These are phyloP conservation scores for Aspergillus steynii DNA, from an alignment of 495 filamentous ascomycete species.

Conservation along the genomic window DNA sequence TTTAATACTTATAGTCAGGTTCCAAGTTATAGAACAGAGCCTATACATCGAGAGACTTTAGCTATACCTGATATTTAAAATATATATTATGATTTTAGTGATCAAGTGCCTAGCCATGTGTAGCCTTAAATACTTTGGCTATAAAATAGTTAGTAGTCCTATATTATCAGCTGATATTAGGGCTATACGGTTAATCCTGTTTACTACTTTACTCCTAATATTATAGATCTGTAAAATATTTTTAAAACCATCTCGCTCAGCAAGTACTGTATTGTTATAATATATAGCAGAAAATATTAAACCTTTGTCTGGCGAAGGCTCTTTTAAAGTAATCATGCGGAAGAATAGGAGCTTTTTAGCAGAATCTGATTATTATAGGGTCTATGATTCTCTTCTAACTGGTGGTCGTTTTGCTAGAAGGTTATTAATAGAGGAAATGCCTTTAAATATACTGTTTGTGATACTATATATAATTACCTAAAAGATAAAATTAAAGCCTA, in stretches of 20 bases:
- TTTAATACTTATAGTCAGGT: slow-evolving; percentile 21
- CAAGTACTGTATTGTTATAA: slow-evolving; percentile 22
- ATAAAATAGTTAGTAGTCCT: slow-evolving; percentile 7
- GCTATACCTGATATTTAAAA: slow-evolving; percentile 24
- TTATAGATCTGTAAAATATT: slow-evolving; percentile 20
- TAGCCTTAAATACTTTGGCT: slow-evolving; percentile 27
- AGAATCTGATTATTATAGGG: slow-evolving; percentile 15
- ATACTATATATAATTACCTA: slow-evolving; percentile 21
- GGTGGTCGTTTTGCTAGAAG: slow-evolving; percentile 18
- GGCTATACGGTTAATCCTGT: slow-evolving; percentile 13
- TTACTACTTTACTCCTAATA: slow-evolving; percentile 20
- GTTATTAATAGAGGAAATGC: slow-evolving; percentile 14
- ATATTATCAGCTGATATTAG: background rate
- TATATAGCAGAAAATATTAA: slow-evolving; percentile 16
- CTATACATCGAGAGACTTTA: slow-evolving; percentile 23
- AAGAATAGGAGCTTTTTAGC: slow-evolving; percentile 14
- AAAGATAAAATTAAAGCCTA: slow-evolving; percentile 24
- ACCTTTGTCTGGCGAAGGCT: slow-evolving; percentile 5
- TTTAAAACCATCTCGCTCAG: slow-evolving; percentile 22
- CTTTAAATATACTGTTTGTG: slow-evolving; percentile 26
- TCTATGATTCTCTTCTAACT: slow-evolving; percentile 24
- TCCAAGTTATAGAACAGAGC: slow-evolving; percentile 24
- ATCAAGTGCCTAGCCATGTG: slow-evolving; percentile 21
- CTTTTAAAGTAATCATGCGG: slow-evolving; percentile 14
- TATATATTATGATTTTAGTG: slow-evolving; percentile 25